A percentile compares a stretch with the other conserved stretches of the same genome.
phyloP scores from a whole-genome alignment of 495 filamentous ascomycete species.

The Poronia punctata region DNA sequence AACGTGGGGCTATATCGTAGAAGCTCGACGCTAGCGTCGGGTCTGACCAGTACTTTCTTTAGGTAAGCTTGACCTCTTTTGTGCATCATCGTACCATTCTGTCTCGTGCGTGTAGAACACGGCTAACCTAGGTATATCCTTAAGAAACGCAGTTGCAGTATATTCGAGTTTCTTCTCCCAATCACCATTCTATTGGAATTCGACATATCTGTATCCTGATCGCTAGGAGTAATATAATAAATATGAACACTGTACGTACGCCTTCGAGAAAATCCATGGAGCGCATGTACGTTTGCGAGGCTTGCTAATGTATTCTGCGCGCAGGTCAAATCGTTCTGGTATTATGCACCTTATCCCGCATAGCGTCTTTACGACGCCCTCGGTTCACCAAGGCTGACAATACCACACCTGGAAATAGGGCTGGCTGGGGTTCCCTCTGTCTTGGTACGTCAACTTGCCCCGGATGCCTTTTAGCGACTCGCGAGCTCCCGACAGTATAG shows the following conservation, averaged over 20 bases:
- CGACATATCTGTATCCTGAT: too few species aligned
- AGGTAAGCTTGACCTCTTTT: conserved; percentile 1
- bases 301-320: conserved; percentile 13
- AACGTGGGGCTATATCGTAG: too few species aligned
- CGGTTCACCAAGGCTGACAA: conserved; percentile 4
- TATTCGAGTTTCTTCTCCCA: too few species aligned
- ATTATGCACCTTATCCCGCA: conserved; percentile 12
- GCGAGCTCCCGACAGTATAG: too few species aligned
- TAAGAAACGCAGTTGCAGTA: too few species aligned
- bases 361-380: neutral
- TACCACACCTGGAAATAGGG: conserved; percentile 36
- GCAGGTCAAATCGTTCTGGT: conserved; percentile 59
- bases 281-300: too few species aligned
- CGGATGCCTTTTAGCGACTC: neutral
- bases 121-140: too few species aligned
- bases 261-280: neutral
- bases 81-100: too few species aligned
- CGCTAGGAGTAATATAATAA: too few species aligned
- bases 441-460: conserved; percentile 48
- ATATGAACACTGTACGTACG: conserved; percentile 30
- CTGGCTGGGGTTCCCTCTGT: conserved; percentile 82
- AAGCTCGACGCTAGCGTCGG: neutral
- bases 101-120: too few species aligned
- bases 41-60: conserved; percentile 11
- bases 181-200: too few species aligned